Conservation (phyloP, 208 protist species). For the Acanthamoeba pearcei region DNA sequence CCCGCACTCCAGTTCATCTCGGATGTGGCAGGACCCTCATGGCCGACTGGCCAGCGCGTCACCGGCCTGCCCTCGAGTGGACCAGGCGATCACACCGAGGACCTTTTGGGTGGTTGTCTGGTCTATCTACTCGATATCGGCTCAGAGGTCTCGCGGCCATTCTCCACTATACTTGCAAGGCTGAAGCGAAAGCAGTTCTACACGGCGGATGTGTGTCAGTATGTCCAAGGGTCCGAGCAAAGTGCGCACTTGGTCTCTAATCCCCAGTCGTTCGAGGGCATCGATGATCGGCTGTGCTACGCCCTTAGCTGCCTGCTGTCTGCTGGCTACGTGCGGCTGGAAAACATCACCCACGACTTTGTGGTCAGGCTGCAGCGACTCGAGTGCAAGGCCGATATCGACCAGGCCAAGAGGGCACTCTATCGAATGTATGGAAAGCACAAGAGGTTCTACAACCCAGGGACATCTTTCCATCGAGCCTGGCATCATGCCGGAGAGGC, state of each 20-base stretch:
- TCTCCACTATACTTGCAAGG: conserved; percentile 15
- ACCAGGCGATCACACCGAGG: neutral
- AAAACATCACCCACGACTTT: neutral
- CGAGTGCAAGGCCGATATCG: neutral
- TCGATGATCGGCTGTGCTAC: neutral
- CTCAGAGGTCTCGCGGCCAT: neutral
- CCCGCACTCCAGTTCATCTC: neutral
- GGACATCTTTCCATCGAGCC: neutral
- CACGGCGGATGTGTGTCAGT: neutral
- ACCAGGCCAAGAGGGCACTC: conserved; percentile 18
- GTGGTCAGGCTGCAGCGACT: neutral
- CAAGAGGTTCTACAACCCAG: conserved; percentile 25
- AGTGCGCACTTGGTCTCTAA: neutral
- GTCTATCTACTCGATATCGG: conserved; percentile 2
- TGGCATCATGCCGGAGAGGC: conserved; percentile 7
- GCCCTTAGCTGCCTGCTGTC: conserved; percentile 18
- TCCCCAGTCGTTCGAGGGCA: neutral
- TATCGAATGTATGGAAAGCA: conserved; percentile 19
- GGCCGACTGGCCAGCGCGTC: neutral
- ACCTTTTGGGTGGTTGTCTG: neutral
- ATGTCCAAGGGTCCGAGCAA: neutral
- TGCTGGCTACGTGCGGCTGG: conserved; percentile 5
- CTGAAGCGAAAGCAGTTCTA: conserved; percentile 15
- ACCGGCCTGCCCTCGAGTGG: neutral
- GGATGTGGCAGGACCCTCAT: neutral